Conservation (phyloP, 2,329 filamentous ascomycete genomes). For the Zasmidium cellare region DNA sequence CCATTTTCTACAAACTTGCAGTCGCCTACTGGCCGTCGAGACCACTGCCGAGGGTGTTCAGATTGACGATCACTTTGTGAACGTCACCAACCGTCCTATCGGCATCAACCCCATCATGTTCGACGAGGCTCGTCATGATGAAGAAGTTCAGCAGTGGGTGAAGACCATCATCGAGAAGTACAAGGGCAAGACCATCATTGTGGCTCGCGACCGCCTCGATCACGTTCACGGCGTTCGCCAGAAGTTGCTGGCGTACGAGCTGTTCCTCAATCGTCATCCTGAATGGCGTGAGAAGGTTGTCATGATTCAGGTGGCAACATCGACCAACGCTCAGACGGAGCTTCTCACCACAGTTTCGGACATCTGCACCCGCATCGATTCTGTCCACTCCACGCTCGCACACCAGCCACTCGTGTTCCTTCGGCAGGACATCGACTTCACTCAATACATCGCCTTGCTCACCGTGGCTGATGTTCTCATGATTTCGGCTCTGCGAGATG, state of each 20-base stretch:
- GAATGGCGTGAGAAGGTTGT: constrained; percentile 86
- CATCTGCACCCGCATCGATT: constrained; percentile 93
- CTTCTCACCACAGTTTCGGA: constrained; percentile 86
- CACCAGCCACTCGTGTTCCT: constrained; percentile 93
- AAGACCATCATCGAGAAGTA: constrained; percentile 79
- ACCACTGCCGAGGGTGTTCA: constrained; percentile 85
- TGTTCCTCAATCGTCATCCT: constrained; percentile 92
- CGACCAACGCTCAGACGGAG: constrained; percentile 83
- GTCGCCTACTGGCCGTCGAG: constrained; percentile 84
- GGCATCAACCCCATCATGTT: constrained; percentile 85
- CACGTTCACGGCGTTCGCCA: constrained; percentile 88
- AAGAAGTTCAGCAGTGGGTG: constrained; percentile 77
- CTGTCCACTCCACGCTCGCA: constrained; percentile 82
- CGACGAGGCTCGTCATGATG: constrained; percentile 55
- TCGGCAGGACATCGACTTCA: constrained; percentile 90
- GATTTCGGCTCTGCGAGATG: constrained; percentile 92
- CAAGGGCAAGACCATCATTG: constrained; percentile 83
- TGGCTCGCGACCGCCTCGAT: constrained; percentile 91
- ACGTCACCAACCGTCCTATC: constrained; percentile 81
- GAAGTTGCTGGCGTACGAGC: constrained; percentile 87
- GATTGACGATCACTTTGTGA: constrained; percentile 88
- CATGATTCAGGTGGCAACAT: constrained; percentile 90
- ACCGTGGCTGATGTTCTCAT: constrained; percentile 89
- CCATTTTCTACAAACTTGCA: constrained; percentile 95
- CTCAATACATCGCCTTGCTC: constrained; percentile 88